These are phyloP conservation scores for Limnanthes douglasii DNA, from an alignment of 345 rosid species.

Conservation along the genomic window DNA sequence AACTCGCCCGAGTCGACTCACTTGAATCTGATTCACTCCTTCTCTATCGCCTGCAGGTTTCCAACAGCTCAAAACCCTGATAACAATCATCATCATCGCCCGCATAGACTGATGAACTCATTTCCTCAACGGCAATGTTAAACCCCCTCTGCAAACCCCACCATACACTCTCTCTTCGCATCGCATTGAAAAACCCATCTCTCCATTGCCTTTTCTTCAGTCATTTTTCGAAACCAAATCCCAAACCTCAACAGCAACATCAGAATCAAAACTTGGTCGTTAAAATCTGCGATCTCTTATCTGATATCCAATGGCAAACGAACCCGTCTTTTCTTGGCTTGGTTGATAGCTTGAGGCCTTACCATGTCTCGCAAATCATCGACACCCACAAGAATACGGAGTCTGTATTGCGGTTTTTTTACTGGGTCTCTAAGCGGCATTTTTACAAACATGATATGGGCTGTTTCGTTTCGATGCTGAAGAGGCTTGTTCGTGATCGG, in stretches of 20 bases:
- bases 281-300: conserved; percentile 18
- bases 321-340: conserved; percentile 23
- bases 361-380: conserved; percentile 31
- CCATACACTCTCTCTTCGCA: neutral
- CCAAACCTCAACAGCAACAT: conserved; percentile 1
- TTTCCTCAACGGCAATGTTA: conserved; percentile 7
- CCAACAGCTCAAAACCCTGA: neutral
- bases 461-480: conserved; percentile 29
- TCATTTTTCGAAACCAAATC: conserved; percentile 6
- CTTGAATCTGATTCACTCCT: neutral
- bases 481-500: conserved; percentile 30
- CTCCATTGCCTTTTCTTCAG: neutral
- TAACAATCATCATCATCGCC: neutral
- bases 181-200: neutral
- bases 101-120: conserved; percentile 2
- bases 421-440: conserved; percentile 33
- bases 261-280: conserved; percentile 12
- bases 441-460: conserved; percentile 34
- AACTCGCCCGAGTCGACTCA: conserved; percentile 1
- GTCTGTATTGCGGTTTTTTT: conserved; percentile 22
- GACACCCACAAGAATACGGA: conserved; percentile 17
- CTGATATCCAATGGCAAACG: conserved; percentile 23
- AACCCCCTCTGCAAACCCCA: conserved; percentile 6
- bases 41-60: neutral
- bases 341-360: conserved; percentile 18